phyloP scores from a whole-genome alignment of 192 early-diverging fungal species.

The Paraglomus brasilianum region DNA sequence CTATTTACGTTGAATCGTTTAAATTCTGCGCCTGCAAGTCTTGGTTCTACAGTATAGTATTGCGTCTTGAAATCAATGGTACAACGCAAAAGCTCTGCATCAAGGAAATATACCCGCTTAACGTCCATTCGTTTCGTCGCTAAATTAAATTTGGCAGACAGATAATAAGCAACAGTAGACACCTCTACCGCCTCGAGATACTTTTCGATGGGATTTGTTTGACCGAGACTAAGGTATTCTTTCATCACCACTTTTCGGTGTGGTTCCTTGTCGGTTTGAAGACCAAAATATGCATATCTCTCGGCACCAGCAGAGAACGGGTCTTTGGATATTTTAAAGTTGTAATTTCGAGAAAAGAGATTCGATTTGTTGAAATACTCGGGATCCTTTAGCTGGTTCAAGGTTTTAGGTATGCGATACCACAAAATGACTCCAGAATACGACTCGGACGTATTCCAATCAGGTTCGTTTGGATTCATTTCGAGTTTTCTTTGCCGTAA shows the following conservation, averaged over 20 bases:
- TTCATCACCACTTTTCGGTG: background rate
- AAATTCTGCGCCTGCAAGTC: background rate
- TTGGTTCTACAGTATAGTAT: background rate
- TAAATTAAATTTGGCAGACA: slow-evolving; percentile 1
- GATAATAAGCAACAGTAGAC: slow-evolving; percentile 5
- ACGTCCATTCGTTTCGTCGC: background rate
- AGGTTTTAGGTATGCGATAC: background rate
- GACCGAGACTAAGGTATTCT: background rate
- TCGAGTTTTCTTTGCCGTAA: background rate
- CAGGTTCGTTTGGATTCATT: slow-evolving; percentile 1
- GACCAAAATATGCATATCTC: slow-evolving; percentile 24
- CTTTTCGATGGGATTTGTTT: slow-evolving; percentile 1
- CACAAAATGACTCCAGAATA: background rate
- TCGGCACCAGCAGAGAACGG: slow-evolving; percentile 22
- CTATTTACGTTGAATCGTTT: slow-evolving; percentile 22
- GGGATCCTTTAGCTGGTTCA: background rate
- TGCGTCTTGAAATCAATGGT: background rate
- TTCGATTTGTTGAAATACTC: slow-evolving; percentile 3
- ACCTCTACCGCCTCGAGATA: slow-evolving; percentile 15
- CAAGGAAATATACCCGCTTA: slow-evolving; percentile 2
- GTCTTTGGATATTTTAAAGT: background rate
- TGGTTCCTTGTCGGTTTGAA: background rate
- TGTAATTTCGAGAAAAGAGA: background rate
- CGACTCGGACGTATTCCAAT: background rate
- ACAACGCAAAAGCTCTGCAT: background rate